Evolutionary conservation across 2,329 filamentous ascomycete genomes (phyloP).

Genomic region (Rhytidhysteron rufulum): DNA sequence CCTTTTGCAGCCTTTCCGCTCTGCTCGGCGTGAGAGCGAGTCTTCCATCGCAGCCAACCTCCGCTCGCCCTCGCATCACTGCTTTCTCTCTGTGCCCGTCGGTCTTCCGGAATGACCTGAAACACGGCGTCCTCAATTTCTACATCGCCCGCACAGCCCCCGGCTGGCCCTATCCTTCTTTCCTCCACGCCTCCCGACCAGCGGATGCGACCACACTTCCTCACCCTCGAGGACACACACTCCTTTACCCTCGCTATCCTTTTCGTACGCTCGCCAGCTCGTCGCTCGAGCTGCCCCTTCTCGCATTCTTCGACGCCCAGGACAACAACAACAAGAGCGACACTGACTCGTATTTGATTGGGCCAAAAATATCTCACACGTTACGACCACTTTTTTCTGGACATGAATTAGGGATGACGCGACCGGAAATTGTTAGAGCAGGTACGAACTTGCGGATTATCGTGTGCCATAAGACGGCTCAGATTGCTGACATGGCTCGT

Average conservation of each 20-base stretch:
- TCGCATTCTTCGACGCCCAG: slow-evolving; percentile 25
- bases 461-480: not conserved
- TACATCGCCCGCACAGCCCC: slow-evolving; percentile 12
- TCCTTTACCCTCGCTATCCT: slow-evolving; percentile 6
- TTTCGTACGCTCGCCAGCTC: too few relatives aligned
- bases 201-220: slow-evolving; percentile 14
- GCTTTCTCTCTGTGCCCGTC: not conserved
- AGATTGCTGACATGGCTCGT: slow-evolving; percentile 19
- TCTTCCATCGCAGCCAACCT: not conserved
- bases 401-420: slow-evolving; percentile 48
- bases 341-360: slow-evolving; percentile 21
- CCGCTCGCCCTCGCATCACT: not conserved
- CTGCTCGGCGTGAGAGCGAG: too few relatives aligned
- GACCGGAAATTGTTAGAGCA: slow-evolving; percentile 54
- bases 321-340: too few relatives aligned
- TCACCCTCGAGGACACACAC: slow-evolving; percentile 13
- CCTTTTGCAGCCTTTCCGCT: too few relatives aligned
- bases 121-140: slow-evolving; percentile 11
- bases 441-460: slow-evolving; percentile 40
- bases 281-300: slow-evolving; percentile 7
- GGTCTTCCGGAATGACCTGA: slow-evolving; percentile 11
- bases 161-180: slow-evolving; percentile 12
- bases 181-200: slow-evolving; percentile 6
- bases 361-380: slow-evolving; percentile 6
- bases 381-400: slow-evolving; percentile 13